Evolutionary conservation across 2,329 filamentous ascomycete genomes (phyloP).

Genomic region (Helotiales sp.): DNA sequence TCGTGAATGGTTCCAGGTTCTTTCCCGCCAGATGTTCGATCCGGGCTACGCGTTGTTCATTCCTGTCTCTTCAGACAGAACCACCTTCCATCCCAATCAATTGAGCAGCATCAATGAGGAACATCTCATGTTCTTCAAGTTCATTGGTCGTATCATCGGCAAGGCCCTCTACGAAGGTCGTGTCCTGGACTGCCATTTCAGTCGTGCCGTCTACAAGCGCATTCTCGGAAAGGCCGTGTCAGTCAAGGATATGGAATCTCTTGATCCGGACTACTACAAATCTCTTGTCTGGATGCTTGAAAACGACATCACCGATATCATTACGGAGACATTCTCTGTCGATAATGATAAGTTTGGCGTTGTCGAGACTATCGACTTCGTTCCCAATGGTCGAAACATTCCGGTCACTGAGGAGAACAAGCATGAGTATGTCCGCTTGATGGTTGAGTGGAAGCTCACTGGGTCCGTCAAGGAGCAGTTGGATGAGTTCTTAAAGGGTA

Average conservation of each 20-base stretch:
- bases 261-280: constrained; percentile 98
- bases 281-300: constrained; percentile 97
- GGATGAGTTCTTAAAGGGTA: constrained; percentile 85
- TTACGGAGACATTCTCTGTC: constrained; percentile 93
- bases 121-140: constrained; percentile 98
- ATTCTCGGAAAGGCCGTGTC: constrained; percentile 94
- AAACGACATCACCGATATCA: constrained; percentile 97
- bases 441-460: constrained; percentile 91
- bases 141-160: constrained; percentile 96
- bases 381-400: constrained; percentile 85
- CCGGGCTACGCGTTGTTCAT: constrained; percentile 96
- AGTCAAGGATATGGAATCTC: constrained; percentile 98
- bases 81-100: constrained; percentile 97
- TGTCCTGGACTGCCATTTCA: constrained; percentile 97
- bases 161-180: constrained; percentile 97
- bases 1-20: constrained; percentile 98
- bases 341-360: constrained; percentile 94
- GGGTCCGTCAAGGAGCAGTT: constrained; percentile 93
- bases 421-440: constrained; percentile 91
- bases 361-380: constrained; percentile 81
- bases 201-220: constrained; percentile 95
- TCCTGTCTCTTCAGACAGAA: constrained; percentile 93
- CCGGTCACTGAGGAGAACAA: constrained; percentile 98
- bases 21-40: constrained; percentile 98
- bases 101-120: constrained; percentile 92